Percentiles rank a stretch among this genome's conserved stretches.
phyloP scores from a whole-genome alignment of 169 alveolate species.

The Plasmodium blacklocki region DNA sequence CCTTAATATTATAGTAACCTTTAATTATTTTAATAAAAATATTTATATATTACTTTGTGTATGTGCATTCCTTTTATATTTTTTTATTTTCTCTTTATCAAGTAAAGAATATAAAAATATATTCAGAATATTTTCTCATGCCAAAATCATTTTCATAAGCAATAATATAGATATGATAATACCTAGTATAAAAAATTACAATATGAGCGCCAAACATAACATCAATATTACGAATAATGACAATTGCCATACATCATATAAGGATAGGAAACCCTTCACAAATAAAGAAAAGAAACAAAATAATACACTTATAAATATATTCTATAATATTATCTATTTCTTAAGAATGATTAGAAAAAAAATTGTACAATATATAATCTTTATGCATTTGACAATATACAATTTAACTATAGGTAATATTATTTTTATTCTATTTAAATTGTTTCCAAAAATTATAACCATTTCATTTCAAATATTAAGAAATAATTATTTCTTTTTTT shows the following conservation, averaged over 20 bases:
- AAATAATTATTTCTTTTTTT: constrained; percentile 17
- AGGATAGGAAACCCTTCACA: too few species aligned
- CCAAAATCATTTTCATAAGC: constrained; percentile 8
- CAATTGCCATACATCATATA: background rate
- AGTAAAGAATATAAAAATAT: constrained; percentile 28
- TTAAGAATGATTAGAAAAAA: too few species aligned
- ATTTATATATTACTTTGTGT: constrained; percentile 4
- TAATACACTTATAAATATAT: too few species aligned
- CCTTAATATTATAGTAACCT: constrained; percentile 7
- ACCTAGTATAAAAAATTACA: background rate
- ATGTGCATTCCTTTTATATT: constrained; percentile 11
- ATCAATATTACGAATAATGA: background rate
- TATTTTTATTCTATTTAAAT: background rate
- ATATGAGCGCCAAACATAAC: background rate
- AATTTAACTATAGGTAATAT: background rate
- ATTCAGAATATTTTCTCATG: constrained; percentile 9
- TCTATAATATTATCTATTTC: too few species aligned
- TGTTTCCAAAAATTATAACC: background rate
- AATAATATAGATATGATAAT: background rate
- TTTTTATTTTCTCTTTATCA: constrained; percentile 15
- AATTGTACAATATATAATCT: too few species aligned
- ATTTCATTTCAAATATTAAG: background rate
- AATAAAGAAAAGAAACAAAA: too few species aligned
- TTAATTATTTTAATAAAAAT: constrained; percentile 17
- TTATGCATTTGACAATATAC: too few species aligned